Evolutionary conservation across 2,329 filamentous ascomycete genomes (phyloP), one percentile per base, ranked within the genome.

Genomic region (Endocalyx cinctus): DNA sequence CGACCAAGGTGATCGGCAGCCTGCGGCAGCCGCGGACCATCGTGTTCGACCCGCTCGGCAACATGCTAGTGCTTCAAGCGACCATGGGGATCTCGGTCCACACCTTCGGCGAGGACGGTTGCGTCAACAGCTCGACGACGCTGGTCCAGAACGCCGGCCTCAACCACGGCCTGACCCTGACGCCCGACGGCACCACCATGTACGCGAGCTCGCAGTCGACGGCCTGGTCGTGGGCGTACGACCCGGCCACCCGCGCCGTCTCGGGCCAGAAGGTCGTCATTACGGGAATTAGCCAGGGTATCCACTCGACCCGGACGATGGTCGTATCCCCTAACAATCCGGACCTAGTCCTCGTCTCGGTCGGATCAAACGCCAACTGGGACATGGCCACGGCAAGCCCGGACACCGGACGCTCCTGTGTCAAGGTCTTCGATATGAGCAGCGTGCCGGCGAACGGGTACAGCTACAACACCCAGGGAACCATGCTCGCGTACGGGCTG

Each of bases 261-360:
- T 42, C 46, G 11, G 41, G 42, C 36, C 62, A 62, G 33, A 62
- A 62, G 30, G 67, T 64, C 4, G 36, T 82, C 4, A 57, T 82
- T 20, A 65, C 57, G 19, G 69, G 70, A 19, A 79, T 81, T 66
- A 59, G 38, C 19, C 56, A 64, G 23, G 57, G 59, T 7, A 73
- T 71, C 14, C 76, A 82, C 40, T 69, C 64, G 1, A 78, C 75
- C 2, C 61, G 77, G 15, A 81, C 77, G 2, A 55, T 81, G 5
- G 55, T 77, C 16, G 58, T 79, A 6, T 70, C 73, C 0, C 55
- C 64, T 11, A 60, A 60, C 17, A 65, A 64, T 18, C 64, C 71
- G 1, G 70, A 69, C 12, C 59, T 72, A 38, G 54, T 82, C 2
- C 51, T 82, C 12, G 64, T 81, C 16, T 73, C 67, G 25, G 62